Evolutionary conservation across 164 flowering plant species (phyloP).

Genomic region (Nymphaea thermarum): DNA sequence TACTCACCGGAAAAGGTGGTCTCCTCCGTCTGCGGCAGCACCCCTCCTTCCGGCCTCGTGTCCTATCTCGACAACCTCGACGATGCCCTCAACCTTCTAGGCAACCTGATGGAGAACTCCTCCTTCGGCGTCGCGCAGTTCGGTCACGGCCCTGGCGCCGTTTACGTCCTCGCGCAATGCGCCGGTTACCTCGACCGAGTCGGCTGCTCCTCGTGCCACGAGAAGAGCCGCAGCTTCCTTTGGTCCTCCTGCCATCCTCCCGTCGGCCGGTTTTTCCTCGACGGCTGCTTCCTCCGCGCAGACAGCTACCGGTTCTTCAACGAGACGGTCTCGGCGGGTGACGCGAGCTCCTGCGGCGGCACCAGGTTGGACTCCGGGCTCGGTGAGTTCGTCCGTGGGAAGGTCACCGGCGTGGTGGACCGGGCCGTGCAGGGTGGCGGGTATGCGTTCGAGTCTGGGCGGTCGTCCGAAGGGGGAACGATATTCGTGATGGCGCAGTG

Average conservation of each 20-base stretch:
- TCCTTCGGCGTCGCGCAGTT: not conserved
- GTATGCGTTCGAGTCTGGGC: constrained; percentile 16
- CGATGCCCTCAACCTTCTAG: not conserved
- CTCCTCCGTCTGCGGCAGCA: not conserved
- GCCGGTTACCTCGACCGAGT: constrained; percentile 39
- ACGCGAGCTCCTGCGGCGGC: constrained; percentile 16
- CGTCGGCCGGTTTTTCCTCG: constrained; percentile 37
- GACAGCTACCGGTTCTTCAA: constrained; percentile 40
- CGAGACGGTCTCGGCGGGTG: constrained; percentile 15
- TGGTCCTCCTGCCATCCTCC: constrained; percentile 41
- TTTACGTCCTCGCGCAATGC: constrained; percentile 57
- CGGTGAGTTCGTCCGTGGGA: constrained; percentile 8
- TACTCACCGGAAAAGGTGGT: not conserved
- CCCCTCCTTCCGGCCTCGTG: not conserved
- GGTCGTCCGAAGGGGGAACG: not conserved
- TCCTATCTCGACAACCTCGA: not conserved
- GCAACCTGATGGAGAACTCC: not conserved
- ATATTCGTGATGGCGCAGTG: constrained; percentile 5
- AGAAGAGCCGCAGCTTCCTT: constrained; percentile 44
- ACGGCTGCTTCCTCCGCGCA: constrained; percentile 61
- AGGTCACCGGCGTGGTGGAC: constrained; percentile 15
- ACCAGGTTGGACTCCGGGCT: constrained; percentile 8
- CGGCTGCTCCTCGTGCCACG: constrained; percentile 67
- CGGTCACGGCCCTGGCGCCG: constrained; percentile 3
- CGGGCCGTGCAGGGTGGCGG: constrained; percentile 20